These are phyloP conservation scores for Cladosporium sp. DNA, from an alignment of 2,329 filamentous ascomycete genomes.

Conservation along the genomic window DNA sequence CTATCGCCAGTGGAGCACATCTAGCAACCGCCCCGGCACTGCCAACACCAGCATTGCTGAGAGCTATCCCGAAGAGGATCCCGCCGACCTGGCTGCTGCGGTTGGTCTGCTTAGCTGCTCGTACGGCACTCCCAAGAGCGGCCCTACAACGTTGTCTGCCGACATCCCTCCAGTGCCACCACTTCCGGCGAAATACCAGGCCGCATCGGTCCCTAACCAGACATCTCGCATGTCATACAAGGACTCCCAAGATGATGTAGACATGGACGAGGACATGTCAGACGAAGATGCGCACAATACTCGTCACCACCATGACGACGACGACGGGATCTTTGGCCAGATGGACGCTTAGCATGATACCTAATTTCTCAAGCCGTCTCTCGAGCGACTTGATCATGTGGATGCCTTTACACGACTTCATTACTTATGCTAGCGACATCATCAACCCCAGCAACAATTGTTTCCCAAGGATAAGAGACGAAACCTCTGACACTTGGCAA, in stretches of 20 bases:
- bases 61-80: constrained; percentile 73
- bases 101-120: constrained; percentile 89
- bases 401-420: constrained; percentile 18
- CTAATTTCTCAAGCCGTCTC: background rate
- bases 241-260: constrained; percentile 36
- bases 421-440: constrained; percentile 12
- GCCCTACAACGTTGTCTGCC: constrained; percentile 58
- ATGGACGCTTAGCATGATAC: constrained; percentile 73
- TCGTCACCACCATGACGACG: constrained; percentile 76
- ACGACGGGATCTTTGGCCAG: constrained; percentile 89
- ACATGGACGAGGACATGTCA: constrained; percentile 50
- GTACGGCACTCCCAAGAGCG: constrained; percentile 72
- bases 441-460: background rate
- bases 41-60: constrained; percentile 57
- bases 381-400: constrained; percentile 14
- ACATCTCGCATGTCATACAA: constrained; percentile 19
- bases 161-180: constrained; percentile 86
- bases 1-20: constrained; percentile 65
- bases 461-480: background rate
- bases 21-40: constrained; percentile 71
- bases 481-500: background rate
- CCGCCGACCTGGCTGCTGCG: constrained; percentile 82
- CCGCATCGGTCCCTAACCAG: constrained; percentile 20
- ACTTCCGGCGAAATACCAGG: constrained; percentile 74
- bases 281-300: constrained; percentile 36